Evolutionary conservation across 2,329 filamentous ascomycete genomes (phyloP), one percentile per base, ranked within the genome.

Genomic region (Venturia asperata): DNA sequence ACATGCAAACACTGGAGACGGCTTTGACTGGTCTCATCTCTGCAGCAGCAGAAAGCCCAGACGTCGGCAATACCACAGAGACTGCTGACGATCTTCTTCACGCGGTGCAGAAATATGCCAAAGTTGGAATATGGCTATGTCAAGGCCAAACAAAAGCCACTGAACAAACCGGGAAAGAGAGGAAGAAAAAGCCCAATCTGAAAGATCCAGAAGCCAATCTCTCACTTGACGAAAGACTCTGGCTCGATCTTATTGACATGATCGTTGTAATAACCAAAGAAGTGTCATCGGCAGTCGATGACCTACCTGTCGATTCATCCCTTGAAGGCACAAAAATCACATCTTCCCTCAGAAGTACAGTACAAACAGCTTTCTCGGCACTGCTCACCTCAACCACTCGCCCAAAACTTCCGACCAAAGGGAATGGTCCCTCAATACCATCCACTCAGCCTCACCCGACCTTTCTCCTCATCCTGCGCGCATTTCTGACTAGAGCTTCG

Each of bases 41-140:
- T n/a, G 85, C 84, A 15, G 80, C 81, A 0, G 77, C 79, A 5
- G 81, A 86, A 0, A 82, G 83, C 37, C 80, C 81, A 1, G 83
- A 88, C 65, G 78, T 81, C 0, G 76, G 79, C 1, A 83, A 81
- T 61, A 82, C 87, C 2, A 83, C 86, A 66, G 85, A 88, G 68
- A 84, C 89, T 0, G 85, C 88, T 0, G 84, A 88, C 65, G 88
- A 92, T 65, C 81, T 96, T 1, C 81, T 96, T 4, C 84, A 86
- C 66, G 87, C 88, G 0, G 78, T 99, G 21, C 87, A 95, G 67
- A 97, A 96, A 74, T 97, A 96, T 76, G 86, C 88, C 1, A 88
- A 92, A 68, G 91, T 99, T 1, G 94, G 95, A 17, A 93, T 96
- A 62, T 99, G 94, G 94, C 80, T 99, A 15, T 97, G 94, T 70